These are phyloP conservation scores for Emydomyces testavorans DNA, from an alignment of 2,329 filamentous ascomycete species.

Conservation along the genomic window DNA sequence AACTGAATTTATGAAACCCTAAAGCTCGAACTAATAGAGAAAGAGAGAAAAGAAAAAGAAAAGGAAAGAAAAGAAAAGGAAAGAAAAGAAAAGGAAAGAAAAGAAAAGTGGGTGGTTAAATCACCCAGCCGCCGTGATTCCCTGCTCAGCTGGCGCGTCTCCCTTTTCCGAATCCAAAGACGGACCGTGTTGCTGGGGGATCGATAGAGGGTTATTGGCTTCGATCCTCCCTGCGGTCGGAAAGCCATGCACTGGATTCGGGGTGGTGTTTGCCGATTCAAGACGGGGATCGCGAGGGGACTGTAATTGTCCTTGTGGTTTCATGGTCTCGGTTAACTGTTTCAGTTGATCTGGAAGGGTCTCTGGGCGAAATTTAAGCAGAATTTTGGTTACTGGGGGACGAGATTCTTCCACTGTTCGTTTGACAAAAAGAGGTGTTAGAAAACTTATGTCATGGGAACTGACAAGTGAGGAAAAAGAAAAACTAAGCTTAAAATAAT, in stretches of 20 bases:
- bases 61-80: not conserved
- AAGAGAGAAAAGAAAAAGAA: not conserved
- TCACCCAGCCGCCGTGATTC: not conserved
- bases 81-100: not conserved
- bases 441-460: not conserved
- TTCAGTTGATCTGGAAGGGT: conserved; percentile 17
- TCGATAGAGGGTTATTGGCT: not conserved
- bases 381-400: conserved; percentile 42
- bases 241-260: not conserved
- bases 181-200: not conserved
- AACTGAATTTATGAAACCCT: too few species aligned
- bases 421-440: not conserved
- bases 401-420: conserved; percentile 36
- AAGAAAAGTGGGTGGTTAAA: not conserved
- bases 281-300: not conserved
- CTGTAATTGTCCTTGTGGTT: conserved; percentile 1
- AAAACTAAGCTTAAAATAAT: not conserved
- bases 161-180: not conserved
- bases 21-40: not conserved
- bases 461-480: not conserved
- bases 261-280: not conserved
- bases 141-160: not conserved
- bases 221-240: not conserved
- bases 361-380: conserved; percentile 46
- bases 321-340: not conserved